Evolutionary conservation across 495 filamentous ascomycete genomes (phyloP).

Genomic region (Trichoderma gamsii): DNA sequence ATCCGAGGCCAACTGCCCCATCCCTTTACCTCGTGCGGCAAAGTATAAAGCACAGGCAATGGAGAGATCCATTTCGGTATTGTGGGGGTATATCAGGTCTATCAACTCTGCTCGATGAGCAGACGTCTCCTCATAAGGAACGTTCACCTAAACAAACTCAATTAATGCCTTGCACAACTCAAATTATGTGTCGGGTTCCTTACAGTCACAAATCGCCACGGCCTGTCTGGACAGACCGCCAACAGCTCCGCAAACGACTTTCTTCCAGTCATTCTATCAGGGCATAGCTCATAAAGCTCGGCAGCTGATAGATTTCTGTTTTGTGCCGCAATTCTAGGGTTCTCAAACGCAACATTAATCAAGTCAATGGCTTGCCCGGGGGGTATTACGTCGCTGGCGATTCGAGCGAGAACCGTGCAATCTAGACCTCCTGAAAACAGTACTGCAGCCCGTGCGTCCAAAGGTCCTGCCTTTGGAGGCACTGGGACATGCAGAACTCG

Average conservation of each 20-base stretch:
- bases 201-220: constrained; percentile 72
- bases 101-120: constrained; percentile 63
- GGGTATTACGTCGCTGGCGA: constrained; percentile 75
- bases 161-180: constrained; percentile 8
- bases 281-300: constrained; percentile 67
- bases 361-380: constrained; percentile 67
- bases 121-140: constrained; percentile 71
- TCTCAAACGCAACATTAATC: constrained; percentile 95
- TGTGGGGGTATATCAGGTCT: constrained; percentile 80
- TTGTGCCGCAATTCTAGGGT: constrained; percentile 61
- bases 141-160: constrained; percentile 55
- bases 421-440: constrained; percentile 94
- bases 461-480: constrained; percentile 35
- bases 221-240: constrained; percentile 60
- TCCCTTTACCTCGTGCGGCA: constrained; percentile 71
- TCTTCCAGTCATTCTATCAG: constrained; percentile 81
- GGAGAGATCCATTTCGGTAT: constrained; percentile 99
- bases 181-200: constrained; percentile 19
- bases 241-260: constrained; percentile 68
- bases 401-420: constrained; percentile 78
- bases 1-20: constrained; percentile 26
- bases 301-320: constrained; percentile 22
- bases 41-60: constrained; percentile 92
- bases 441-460: constrained; percentile 59
- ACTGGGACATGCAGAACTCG: constrained; percentile 64